Evolutionary conservation across 2,329 filamentous ascomycete genomes (phyloP).

Genomic region (Raffaelea arxii): DNA sequence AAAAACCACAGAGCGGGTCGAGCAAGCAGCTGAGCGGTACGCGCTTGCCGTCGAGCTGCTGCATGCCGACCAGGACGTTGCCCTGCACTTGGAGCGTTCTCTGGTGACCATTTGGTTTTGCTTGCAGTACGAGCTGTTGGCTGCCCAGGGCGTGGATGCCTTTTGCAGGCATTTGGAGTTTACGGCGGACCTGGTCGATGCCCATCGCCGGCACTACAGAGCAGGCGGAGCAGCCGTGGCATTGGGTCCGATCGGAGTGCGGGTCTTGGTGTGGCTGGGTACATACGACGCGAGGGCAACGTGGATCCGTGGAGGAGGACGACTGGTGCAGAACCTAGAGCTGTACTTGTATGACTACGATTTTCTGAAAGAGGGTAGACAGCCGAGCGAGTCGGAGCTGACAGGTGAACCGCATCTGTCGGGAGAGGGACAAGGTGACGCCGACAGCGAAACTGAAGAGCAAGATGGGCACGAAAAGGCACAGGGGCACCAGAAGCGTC

Average conservation of each 20-base stretch:
- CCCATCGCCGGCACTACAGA: slow-evolving; percentile 3
- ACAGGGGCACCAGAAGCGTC: too few relatives aligned
- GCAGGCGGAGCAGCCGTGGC: neutral
- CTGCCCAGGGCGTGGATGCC: slow-evolving; percentile 1
- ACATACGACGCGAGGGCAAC: slow-evolving; percentile 4
- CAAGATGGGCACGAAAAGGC: neutral
- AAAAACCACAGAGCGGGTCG: neutral
- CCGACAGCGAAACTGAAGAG: neutral
- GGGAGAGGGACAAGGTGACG: neutral
- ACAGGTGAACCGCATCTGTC: neutral
- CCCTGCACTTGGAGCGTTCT: slow-evolving; percentile 4
- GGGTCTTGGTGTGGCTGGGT: slow-evolving; percentile 7
- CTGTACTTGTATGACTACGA: slow-evolving; percentile 1
- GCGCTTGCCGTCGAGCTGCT: neutral
- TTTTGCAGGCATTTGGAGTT: slow-evolving; percentile 6
- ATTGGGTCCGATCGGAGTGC: slow-evolving; percentile 1
- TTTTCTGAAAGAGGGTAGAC: too few relatives aligned
- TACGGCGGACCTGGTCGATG: slow-evolving; percentile 5
- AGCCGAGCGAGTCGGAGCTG: neutral
- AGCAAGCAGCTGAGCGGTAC: slow-evolving; percentile 2
- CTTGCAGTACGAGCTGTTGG: slow-evolving; percentile 6
- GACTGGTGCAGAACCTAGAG: slow-evolving; percentile 5
- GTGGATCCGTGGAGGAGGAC: slow-evolving; percentile 4
- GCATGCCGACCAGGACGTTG: slow-evolving; percentile 5
- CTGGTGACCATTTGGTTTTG: slow-evolving; percentile 6